These are phyloP conservation scores for Xylariaceae sp. DNA, from an alignment of 2,329 filamentous ascomycete genomes.

Conservation along the genomic window DNA sequence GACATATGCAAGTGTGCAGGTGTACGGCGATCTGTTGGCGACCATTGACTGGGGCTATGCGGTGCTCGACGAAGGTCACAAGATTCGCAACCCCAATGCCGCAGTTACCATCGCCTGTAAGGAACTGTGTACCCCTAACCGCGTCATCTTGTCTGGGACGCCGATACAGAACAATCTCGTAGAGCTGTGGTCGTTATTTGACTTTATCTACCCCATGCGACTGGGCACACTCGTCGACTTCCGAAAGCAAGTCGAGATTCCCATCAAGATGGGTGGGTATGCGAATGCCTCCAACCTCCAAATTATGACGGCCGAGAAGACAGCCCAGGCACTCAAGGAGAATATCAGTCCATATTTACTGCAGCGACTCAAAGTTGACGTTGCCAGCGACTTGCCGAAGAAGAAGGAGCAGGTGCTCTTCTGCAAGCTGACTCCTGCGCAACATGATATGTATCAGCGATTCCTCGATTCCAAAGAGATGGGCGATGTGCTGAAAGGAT, in stretches of 20 bases:
- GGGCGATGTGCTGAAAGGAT: conserved; percentile 69
- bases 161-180: conserved; percentile 42
- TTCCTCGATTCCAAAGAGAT: conserved; percentile 83
- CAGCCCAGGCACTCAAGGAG: conserved; percentile 88
- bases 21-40: conserved; percentile 77
- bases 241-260: conserved; percentile 84
- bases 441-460: conserved; percentile 72
- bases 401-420: conserved; percentile 97
- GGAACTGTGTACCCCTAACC: conserved; percentile 81
- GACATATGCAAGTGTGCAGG: conserved; percentile 93
- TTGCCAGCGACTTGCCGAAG: conserved; percentile 86
- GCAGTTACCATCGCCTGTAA: conserved; percentile 95
- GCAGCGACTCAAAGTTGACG: conserved; percentile 88
- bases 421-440: conserved; percentile 78
- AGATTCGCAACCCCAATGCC: conserved; percentile 94
- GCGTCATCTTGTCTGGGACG: conserved; percentile 90
- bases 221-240: conserved; percentile 89
- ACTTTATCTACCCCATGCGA: conserved; percentile 96
- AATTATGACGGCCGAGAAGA: conserved; percentile 90
- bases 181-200: conserved; percentile 56
- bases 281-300: conserved; percentile 91
- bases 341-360: conserved; percentile 89
- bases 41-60: conserved; percentile 88
- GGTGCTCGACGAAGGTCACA: conserved; percentile 93
- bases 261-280: conserved; percentile 89